Evolutionary conservation across 768 basidiomycete genomes (phyloP), one percentile per base, ranked within the genome.

Genomic region (Boletus patriciae): DNA sequence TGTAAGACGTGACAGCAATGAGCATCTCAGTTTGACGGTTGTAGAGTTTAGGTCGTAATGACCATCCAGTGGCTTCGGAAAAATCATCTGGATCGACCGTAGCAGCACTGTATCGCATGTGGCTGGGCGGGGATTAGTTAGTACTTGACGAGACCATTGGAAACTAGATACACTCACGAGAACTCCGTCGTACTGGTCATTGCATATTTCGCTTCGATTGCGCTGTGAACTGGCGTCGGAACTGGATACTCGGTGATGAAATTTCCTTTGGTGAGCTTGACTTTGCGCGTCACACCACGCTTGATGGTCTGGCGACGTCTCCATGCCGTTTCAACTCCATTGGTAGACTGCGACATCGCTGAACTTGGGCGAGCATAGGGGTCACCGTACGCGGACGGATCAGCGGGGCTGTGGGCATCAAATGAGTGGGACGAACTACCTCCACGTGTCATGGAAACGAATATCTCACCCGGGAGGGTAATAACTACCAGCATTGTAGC

Each of bases 101-200:
- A 18, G 92, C 93, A 18, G 94, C 94, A 42, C 87, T 94, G 75
- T 96, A 97, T 41, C 94, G 83, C 91, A 97, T 93, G 73, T 97
- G 93, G 4, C 80, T 83, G 33, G 18, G 59, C 4, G 7, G 2
- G 6, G 4, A 13, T 46, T 21, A 7, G 21, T 65, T 16, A 52
- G 42, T n/a, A 42, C 12, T 15, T 27, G 49, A 36, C 10, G 4
- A 43, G 13, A 38, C 4, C 1, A 23, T 11, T 10, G 19, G n/a
- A 31, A 12, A 34, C 29, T 21, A 36, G 50, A 42, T 45, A 43
- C 10, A 77, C 90, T 72, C 64, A 94, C 90, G 93, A 88, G 74
- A 98, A 98, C 72, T 98, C 96, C 3, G 86, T 94, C 16, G 87
- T 86, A 61, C 78, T 90, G 50, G 82, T 82, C 56, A 73, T 69